A percentile compares a stretch with the other conserved stretches of the same genome.
Evolutionary conservation across 2,329 filamentous ascomycete species (phyloP).

Genomic region (Lachnellula cervina): DNA sequence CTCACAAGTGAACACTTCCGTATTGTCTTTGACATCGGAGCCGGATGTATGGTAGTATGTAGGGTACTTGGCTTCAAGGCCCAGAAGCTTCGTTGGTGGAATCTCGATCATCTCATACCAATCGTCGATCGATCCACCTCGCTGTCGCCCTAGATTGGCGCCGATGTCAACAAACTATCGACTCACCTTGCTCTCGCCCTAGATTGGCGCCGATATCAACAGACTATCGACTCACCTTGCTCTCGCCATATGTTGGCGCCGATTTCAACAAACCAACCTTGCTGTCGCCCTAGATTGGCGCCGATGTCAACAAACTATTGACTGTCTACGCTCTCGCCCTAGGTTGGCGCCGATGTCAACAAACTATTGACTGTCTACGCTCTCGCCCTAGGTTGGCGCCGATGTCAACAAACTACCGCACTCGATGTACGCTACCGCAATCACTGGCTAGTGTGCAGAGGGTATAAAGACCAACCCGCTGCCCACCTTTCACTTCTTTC

Average conservation of each 20-base stretch:
- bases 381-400: not conserved
- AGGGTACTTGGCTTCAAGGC: too few relatives aligned
- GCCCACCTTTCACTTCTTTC: not conserved
- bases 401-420: not conserved
- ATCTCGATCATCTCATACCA: too few relatives aligned
- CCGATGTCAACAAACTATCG: not conserved
- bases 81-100: too few relatives aligned
- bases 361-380: too few relatives aligned
- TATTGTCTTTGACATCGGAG: too few relatives aligned
- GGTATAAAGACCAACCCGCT: not conserved
- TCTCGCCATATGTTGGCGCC: not conserved
- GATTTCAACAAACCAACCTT: not conserved
- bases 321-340: too few relatives aligned
- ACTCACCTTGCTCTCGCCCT: too few relatives aligned
- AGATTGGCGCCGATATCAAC: not conserved
- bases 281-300: not conserved
- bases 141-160: not conserved
- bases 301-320: not conserved
- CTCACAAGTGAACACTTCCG: too few relatives aligned
- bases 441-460: not conserved
- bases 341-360: not conserved
- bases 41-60: too few relatives aligned
- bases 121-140: too few relatives aligned
- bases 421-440: not conserved
- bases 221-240: too few relatives aligned